Evolutionary conservation across 768 basidiomycete species (phyloP), one percentile per base, ranked within the genome.

Genomic region (Trametes villosa): DNA sequence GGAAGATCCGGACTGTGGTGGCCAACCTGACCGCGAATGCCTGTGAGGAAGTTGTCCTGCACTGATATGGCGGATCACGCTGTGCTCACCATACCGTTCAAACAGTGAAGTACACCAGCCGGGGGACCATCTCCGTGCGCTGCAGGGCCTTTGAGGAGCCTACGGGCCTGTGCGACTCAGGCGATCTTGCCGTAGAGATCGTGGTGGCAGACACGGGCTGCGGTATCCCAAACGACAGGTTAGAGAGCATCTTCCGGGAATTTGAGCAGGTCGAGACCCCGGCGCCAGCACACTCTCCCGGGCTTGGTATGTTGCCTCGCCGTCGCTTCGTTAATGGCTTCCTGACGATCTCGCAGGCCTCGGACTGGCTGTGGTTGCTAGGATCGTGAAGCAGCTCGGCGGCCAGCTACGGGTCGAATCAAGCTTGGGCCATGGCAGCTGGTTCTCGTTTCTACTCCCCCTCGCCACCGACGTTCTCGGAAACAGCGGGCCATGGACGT

Each of bases 361-460:
- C 15, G 91, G 91, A 4, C 76, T 92, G 30, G 91, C 92, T 3
- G 88, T 92, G 7, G 91, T 93, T 12, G 89, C 89, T 0, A 79
- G 91, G 17, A 91, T 92, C 42, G 87, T 92, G 4, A 86, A 88
- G 65, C 90, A 91, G 62, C 79, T 92, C 1, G 87, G 85, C 0
- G 92, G 91, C 4, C 90, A 91, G 70, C 80, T 94, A 1, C 84
- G 88, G 7, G 90, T 91, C 4, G 88, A 92, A 57, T 92, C 89
- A 0, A 80, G 83, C 51, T 76, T 84, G n/a, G 79, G 77, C 45
- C 72, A 81, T 66, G 92, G 91, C 9, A 88, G 87, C 33, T 79
- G 80, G 4, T 92, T 93, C 75, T 89, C 87, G 1, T 86, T 88
- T 72, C 74, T 89, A 8, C 81, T 90, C 36, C 87, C 89, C 8